Evolutionary conservation across 2,329 filamentous ascomycete genomes (phyloP), one percentile per base, ranked within the genome.

Genomic region (Fusarium coffeatum): DNA sequence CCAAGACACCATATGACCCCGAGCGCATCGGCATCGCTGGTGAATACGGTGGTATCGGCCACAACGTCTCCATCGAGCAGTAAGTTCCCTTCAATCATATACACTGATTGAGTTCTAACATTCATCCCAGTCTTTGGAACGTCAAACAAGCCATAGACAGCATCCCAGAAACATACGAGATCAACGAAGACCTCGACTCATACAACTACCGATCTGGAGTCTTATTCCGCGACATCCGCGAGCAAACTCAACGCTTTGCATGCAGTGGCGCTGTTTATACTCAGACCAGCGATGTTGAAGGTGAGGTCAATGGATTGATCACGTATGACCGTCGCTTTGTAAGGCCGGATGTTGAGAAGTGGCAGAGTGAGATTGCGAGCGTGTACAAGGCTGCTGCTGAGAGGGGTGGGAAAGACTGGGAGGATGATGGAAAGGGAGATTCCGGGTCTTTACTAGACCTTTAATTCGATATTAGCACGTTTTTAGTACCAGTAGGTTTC

Each of bases 241-340:
- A 90, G 57, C 84, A 90, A 73, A 86, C 92, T 32, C 82, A 87
- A 61, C 79, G 78, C 13, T 92, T 84, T 59, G 83, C 87, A 0
- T 93, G 91, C 78, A 90, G 87, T 34, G 90, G 87, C 0, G 91
- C 86, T 13, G 86, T 93, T 0, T 93, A 89, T 85, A 93, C 91
- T 1, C 90, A 93, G 80, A 93, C 90, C 0, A 91, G 89, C 0
- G 91, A 93, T 71, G 90, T 93, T 0, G 90, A 93, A 76, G 90
- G 90, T 7, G 91, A 93, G 76, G 88, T 93, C 11, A 93, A 93
- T 70, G 91, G 91, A 0, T 80, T 93, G 59, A 77, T 92, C 70
- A 92, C 90, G 0, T 92, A 92, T 71, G 90, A 93, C 76, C 86
- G 90, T 2, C 82, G 89, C 1, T 61, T 90, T 0, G 76, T 90